A percentile compares a stretch with the other conserved stretches of the same genome.
These are phyloP conservation scores for Raddia distichophylla DNA, from an alignment of 176 grass and related monocot genomes.

Conservation along the genomic window DNA sequence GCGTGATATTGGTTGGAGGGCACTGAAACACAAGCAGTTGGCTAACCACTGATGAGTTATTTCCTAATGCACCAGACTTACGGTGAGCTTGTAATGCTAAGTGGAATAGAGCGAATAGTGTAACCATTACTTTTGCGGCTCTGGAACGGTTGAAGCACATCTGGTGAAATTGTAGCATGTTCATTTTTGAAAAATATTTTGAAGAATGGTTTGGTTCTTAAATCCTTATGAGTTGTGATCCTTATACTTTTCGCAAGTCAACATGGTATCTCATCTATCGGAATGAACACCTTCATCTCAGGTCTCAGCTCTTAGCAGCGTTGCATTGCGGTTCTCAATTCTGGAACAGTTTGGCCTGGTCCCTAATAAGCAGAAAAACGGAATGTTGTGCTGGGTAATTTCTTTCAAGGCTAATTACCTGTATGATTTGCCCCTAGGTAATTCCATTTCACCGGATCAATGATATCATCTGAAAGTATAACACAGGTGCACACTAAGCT, in stretches of 20 bases:
- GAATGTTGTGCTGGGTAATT: background rate
- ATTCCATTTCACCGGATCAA: background rate
- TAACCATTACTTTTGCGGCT: background rate
- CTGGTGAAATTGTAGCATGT: conserved; percentile 1
- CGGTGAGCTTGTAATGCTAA: background rate
- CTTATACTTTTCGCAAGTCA: background rate
- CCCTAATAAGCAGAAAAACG: background rate
- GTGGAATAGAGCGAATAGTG: conserved; percentile 9
- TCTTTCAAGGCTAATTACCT: background rate
- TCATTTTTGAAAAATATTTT: background rate
- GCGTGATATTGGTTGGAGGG: conserved; percentile 85
- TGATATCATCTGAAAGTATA: background rate
- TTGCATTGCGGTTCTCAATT: background rate
- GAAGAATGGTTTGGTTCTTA: background rate
- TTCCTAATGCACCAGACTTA: background rate
- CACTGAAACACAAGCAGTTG: conserved; percentile 46
- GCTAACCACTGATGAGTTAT: conserved; percentile 20
- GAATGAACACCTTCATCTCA: background rate
- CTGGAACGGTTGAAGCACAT: background rate
- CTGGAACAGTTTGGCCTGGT: background rate
- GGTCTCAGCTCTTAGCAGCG: background rate
- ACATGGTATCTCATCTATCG: background rate
- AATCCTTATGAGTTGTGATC: background rate
- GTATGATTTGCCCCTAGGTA: background rate
- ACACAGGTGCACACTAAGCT: background rate